Evolutionary conservation across 2,329 filamentous ascomycete genomes (phyloP), one percentile per base, ranked within the genome.

Genomic region (Ascochyta clinopodiicola): DNA sequence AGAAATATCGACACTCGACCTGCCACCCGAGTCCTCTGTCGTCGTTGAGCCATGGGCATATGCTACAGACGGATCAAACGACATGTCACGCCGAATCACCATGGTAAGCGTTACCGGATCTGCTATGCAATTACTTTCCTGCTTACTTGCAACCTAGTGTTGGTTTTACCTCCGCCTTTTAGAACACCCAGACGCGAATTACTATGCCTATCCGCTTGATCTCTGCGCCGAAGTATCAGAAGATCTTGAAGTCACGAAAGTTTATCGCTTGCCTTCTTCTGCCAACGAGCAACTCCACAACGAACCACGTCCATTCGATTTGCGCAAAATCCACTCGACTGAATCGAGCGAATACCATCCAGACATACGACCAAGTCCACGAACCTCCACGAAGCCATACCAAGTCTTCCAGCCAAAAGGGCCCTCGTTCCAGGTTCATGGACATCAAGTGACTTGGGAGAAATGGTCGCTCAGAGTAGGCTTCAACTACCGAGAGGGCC

Each of bases 151-250:
- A 8, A 2, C 4, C 3, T 13, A 77, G 73, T 78, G 74, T 52
- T 77, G 71, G 67, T 74, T 76, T 39, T 76, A 76, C 47, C 64
- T 75, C 49, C 75, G 77, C 52, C 75, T 37, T 63, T 48, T 72
- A 0, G 68, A 76, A 0, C 74, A 82, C 29, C 66, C 69, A 0
- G 81, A 85, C 51, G 78, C 82, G 31, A 86, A 86, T 62, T 81
- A 82, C 67, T 86, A 86, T 61, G 83, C 83, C 4, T 85, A 85
- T 50, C 84, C 84, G 0, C 75, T 86, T 8, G 79, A 84, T 49
- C 74, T 86, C 21, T 80, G 77, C 40, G 80, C 81, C 7, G 82
- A 85, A 62, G 77, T 82, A 43, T 81, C 81, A 7, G 78, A 82
- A 57, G 68, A 80, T 2, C 72, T 85, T 3, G 61, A 80, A 25